Conservation (phyloP, 768 basidiomycete species). For the Leucocoprinus leucothites region DNA sequence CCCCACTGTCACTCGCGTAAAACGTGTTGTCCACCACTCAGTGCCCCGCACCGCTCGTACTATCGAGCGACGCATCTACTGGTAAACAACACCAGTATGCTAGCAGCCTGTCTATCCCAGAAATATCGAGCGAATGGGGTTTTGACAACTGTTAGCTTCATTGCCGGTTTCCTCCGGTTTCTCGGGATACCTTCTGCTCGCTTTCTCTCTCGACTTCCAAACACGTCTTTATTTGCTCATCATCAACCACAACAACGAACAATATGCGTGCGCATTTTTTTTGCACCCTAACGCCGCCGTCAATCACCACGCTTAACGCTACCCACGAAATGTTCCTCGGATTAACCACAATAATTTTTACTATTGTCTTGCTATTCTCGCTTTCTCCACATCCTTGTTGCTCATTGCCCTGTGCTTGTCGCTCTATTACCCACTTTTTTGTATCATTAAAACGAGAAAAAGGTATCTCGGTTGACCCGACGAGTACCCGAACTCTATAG, state of each 20-base stretch:
- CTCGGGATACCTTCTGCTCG: neutral
- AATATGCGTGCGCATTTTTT: neutral
- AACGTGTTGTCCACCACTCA: conserved; percentile 59
- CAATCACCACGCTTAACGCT: neutral
- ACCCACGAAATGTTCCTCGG: neutral
- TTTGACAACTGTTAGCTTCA: neutral
- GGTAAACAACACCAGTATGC: conserved; percentile 42
- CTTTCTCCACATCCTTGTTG: neutral
- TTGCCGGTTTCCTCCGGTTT: conserved; percentile 4
- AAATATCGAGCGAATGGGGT: neutral
- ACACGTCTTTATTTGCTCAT: neutral
- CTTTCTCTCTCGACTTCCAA: neutral
- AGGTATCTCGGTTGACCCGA: neutral
- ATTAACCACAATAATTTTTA: neutral
- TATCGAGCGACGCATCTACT: conserved; percentile 74
- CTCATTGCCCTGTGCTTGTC: neutral
- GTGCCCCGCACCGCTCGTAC: conserved; percentile 40
- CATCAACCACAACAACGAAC: neutral
- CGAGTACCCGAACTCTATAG: neutral
- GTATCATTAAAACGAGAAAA: neutral
- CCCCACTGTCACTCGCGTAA: conserved; percentile 76
- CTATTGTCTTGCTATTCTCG: neutral
- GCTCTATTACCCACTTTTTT: neutral
- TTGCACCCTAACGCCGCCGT: conserved; percentile 1
- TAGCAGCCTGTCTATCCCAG: neutral